These are phyloP conservation scores for Thelonectria discophora DNA, from an alignment of 2,329 filamentous ascomycete species.

Conservation along the genomic window DNA sequence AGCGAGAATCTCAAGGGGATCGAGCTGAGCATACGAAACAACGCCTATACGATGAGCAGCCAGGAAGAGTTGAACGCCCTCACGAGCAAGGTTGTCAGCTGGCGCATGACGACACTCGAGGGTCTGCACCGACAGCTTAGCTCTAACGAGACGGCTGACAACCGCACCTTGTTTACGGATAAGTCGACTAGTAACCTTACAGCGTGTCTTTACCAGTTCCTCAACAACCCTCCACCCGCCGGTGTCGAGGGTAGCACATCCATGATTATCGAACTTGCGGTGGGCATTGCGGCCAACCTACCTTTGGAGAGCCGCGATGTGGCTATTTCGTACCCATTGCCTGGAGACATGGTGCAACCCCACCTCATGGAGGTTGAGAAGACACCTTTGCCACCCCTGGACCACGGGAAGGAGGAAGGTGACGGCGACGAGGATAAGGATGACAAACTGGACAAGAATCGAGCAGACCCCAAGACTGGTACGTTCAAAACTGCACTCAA, in stretches of 20 bases:
- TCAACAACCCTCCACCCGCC: conserved; percentile 78
- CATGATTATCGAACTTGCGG: conserved; percentile 92
- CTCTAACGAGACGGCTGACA: conserved; percentile 70
- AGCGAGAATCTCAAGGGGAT: conserved; percentile 85
- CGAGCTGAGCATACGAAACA: conserved; percentile 85
- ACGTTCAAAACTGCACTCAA: conserved; percentile 46
- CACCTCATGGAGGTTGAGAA: conserved; percentile 91
- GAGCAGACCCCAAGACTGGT: conserved; percentile 58
- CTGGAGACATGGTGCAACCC: conserved; percentile 74
- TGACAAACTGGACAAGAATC: conserved; percentile 42
- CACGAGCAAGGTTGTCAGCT: conserved; percentile 86
- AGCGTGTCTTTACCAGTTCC: conserved; percentile 74
- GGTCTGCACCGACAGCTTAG: conserved; percentile 79
- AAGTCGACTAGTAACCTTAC: conserved; percentile 74
- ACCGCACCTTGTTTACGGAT: conserved; percentile 74
- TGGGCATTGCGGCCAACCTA: conserved; percentile 85
- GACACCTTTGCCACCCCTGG: conserved; percentile 68
- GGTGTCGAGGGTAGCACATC: conserved; percentile 88
- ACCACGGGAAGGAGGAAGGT: conserved; percentile 52
- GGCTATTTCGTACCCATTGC: conserved; percentile 83
- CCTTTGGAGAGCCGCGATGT: conserved; percentile 93
- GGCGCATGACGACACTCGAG: conserved; percentile 93
- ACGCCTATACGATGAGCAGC: conserved; percentile 76
- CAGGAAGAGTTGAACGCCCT: conserved; percentile 91
- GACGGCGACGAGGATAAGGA: conserved; percentile 58